Base-by-base conservation (phyloP, 169 alveolate species). In the Cryptosporidium ubiquitum region DNA sequence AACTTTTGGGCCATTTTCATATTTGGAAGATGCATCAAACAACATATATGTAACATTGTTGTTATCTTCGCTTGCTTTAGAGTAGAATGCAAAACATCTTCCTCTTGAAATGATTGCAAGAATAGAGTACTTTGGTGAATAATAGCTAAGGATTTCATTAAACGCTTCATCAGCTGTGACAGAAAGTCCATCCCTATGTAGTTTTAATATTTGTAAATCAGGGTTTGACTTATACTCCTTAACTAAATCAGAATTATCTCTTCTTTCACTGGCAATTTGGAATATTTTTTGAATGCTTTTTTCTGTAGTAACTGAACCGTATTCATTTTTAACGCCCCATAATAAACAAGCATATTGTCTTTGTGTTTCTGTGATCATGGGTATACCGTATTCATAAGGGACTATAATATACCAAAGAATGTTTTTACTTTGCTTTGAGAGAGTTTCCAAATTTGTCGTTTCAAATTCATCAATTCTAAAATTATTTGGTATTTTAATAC, bases 31-130 rank as follows among this genome's bases (percentile, higher is more conserved):
- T 39, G 89, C 58, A 26, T 79, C 89, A 5, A 79, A 61, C 26
- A 79, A 42, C 26, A 42, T 12, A 42, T 26, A 61, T 18, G 55
- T 49, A 18, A 58, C 55, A 64, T 79, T 61, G 16, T 9, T 37
- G 12, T 58, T 39, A 23, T 64, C 39, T n/a, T 61, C 68, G 10
- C 35, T 58, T n/a, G 79, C 71, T 61, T 61, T 35, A n/a, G 79
- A 60, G 58, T 79, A 79, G 40, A 79, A 79, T 79, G 69, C 89
- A 44, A 79, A 79, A 29, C 89, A 79, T 44, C 89, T 79, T 14
- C 79, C 89, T 64, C 68, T 79, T 26, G 68, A 79, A 40, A 79
- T 79, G 35, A 79, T 79, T 64, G 79, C 89, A 31, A 79, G 51
- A 26, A 79, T 61, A 9, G 89, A 79, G 10, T 79, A 31, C 31